Evolutionary conservation across 768 basidiomycete species (phyloP), one percentile per base, ranked within the genome.

Genomic region (Omphalotus guepiniiformis): DNA sequence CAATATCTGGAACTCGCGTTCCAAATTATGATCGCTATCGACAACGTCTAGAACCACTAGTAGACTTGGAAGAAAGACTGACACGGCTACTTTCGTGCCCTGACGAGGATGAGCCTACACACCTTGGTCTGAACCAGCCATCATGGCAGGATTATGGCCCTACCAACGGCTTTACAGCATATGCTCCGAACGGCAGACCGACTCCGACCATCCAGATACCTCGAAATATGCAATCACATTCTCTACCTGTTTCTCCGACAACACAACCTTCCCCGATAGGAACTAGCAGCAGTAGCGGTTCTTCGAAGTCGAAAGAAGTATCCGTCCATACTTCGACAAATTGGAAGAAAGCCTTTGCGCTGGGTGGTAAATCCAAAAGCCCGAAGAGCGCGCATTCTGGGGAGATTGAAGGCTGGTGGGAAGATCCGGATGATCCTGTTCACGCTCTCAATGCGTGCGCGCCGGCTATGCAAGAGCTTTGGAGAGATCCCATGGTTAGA

Each of bases 371-470:
- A 57, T 76, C 79, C 35, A 83, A 79, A 65, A 82, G 80, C 57
- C 83, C 83, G 6, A 85, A 85, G 70, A 81, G 76, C 52, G 75
- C 77, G 22, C 78, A 83, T 61, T 78, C 85, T 23, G 80, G 82
- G 44, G 83, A 86, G 65, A 77, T 88, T 42, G 77, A 78, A 57
- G 84, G 84, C 26, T 89, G 87, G 87, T 88, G 86, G 86, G 86
- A 87, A 64, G 86, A 92, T 67, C 88, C 85, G 22, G 76, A 81
- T 5, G 87, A 90, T 63, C 88, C 87, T 30, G 85, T 87, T 39
- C 88, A 91, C 61, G 63, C 78, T 42, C 67, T 91, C 21, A 73
- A 83, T 57, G 73, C 75, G 13, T 83, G 76, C 59, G 76, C 78
- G 8, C 72, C 75, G 48, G 72, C 73, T 37, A 92, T 93, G 82